phyloP scores from a whole-genome alignment of 2,329 filamentous ascomycete genomes.

The Monilinia fructigena region DNA sequence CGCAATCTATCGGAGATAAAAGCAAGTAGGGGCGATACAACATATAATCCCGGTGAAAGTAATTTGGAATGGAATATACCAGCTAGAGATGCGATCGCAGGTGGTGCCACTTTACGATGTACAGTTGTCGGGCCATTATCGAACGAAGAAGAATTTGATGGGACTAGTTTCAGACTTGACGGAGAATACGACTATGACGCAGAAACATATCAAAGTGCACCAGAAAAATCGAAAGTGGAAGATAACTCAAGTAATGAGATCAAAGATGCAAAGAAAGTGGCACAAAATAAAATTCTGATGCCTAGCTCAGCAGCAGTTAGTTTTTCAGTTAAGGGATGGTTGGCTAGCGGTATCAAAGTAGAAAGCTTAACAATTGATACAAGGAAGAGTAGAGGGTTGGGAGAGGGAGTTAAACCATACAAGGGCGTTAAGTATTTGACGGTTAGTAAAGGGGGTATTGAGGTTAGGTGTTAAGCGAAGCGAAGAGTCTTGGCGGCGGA shows the following conservation, averaged over 20 bases:
- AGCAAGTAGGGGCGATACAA: constrained; percentile 78
- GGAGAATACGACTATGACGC: constrained; percentile 49
- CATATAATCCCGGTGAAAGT: constrained; percentile 71
- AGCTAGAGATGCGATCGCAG: constrained; percentile 70
- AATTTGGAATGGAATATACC: constrained; percentile 80
- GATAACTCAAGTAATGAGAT: constrained; percentile 38
- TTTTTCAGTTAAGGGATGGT: constrained; percentile 67
- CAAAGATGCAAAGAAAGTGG: constrained; percentile 56
- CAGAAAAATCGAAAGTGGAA: constrained; percentile 40
- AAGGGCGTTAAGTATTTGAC: constrained; percentile 98
- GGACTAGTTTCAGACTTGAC: constrained; percentile 39
- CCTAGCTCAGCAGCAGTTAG: constrained; percentile 74
- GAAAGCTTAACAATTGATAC: constrained; percentile 67
- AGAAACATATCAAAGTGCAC: constrained; percentile 55
- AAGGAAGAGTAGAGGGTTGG: constrained; percentile 81
- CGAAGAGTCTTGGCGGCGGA: constrained; percentile 6
- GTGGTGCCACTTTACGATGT: constrained; percentile 73
- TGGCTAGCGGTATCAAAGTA: constrained; percentile 65
- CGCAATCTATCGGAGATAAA: constrained; percentile 81
- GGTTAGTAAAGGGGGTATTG: constrained; percentile 62
- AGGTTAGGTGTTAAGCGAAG: constrained; percentile 53
- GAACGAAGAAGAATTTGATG: constrained; percentile 49
- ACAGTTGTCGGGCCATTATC: constrained; percentile 69
- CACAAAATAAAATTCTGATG: constrained; percentile 75
- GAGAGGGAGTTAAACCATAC: constrained; percentile 87